Evolutionary conservation across 1,284 basidiomycete genomes (phyloP), one percentile per base, ranked within the genome.

Genomic region (Garcileccinum viscosum): DNA sequence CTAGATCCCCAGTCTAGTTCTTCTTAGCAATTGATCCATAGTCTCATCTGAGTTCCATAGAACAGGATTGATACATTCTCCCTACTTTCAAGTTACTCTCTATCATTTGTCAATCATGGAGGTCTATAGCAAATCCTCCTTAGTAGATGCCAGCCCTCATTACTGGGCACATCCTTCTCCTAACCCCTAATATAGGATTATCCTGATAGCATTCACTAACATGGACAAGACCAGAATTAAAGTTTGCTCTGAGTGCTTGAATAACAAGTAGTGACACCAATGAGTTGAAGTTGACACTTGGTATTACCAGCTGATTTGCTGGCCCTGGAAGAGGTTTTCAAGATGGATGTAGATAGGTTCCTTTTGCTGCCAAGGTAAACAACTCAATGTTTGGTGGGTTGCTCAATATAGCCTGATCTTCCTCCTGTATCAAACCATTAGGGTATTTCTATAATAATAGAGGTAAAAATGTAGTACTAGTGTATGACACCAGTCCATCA

Each of bases 381-480:
- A 17, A 65, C n/a, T 59, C 17, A 6, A 65, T 65, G 19, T 65
- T 60, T 8, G 12, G 40, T 5, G 9, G 64, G 5, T 6, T 47
- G 30, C 38, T 61, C 24, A 65, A 30, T 14, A 19, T 64, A 58
- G 63, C 30, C 2, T 50, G 42, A 2, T 69, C 64, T 35, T 70
- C 58, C 2, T 72, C 63, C 70, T 69, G 32, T 44, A 47, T 30
- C 27, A 30, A 30, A 30, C 2, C 2, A 6, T 67, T 38, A 65
- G 53, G 30, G 4, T 64, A 8, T 63, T 59, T 3, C 33, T 5
- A 1, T 3, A 15, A 53, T 47, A 24, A 4, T 60, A n/a, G 22
- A 35, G 37, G 27, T 37, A 63, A 32, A n/a, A 22, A 27, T n/a
- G n/a, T n/a, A n/a, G n/a, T n/a, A 30, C 62, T 33, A 63, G 15